Evolutionary conservation across 163 green algal species (phyloP).

Genomic region (Smithsoniella earleae): DNA sequence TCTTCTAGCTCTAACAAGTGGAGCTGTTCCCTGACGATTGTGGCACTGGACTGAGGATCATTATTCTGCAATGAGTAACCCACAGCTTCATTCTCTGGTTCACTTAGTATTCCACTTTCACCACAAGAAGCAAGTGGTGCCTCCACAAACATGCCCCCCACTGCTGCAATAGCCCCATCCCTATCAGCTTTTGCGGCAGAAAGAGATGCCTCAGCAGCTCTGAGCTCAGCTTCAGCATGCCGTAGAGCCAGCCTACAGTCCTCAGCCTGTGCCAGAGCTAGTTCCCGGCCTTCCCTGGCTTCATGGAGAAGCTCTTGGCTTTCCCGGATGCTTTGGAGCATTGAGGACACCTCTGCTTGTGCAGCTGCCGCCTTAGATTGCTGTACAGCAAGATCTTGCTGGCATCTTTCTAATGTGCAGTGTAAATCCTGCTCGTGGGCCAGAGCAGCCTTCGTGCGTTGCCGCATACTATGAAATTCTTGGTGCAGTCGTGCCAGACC

Average conservation of each 20-base stretch:
- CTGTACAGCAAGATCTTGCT: background rate
- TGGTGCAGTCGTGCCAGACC: background rate
- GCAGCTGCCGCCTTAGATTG: background rate
- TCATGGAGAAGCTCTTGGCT: conserved; percentile 1
- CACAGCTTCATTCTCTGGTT: background rate
- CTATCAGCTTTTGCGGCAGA: background rate
- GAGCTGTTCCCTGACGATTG: background rate
- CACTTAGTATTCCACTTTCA: background rate
- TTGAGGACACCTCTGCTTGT: background rate
- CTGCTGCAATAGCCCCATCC: background rate
- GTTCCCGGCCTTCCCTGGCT: background rate
- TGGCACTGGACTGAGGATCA: background rate
- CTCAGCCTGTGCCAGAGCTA: background rate
- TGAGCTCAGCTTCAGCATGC: conserved; percentile 7
- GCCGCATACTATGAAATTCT: background rate
- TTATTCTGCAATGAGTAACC: background rate
- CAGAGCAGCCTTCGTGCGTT: background rate
- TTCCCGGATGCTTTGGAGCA: background rate
- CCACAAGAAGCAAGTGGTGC: background rate
- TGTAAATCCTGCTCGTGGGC: background rate
- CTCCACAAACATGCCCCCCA: background rate
- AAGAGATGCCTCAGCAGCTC: background rate
- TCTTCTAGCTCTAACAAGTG: conserved; percentile 13
- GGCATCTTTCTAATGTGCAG: background rate
- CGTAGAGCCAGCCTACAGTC: conserved; percentile 4